Conservation (phyloP, 257 asterid species). For the Solanum chilense region DNA sequence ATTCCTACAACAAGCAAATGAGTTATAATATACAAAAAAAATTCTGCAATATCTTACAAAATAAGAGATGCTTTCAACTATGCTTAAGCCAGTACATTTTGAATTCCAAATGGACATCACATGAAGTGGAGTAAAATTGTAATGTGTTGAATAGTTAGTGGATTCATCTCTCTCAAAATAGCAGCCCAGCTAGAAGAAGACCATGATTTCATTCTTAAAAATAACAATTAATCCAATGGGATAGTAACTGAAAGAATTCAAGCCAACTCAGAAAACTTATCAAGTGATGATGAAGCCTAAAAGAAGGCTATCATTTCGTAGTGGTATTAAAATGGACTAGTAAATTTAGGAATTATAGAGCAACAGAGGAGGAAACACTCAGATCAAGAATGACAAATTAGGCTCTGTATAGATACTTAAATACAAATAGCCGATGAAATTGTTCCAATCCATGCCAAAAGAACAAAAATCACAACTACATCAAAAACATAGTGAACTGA, state of each 20-base stretch:
- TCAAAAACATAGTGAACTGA: background rate
- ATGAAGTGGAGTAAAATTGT: background rate
- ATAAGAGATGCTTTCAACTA: background rate
- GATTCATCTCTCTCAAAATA: background rate
- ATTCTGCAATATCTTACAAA: background rate
- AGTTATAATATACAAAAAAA: background rate
- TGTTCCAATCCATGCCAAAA: background rate
- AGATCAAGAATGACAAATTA: background rate
- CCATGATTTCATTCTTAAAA: background rate
- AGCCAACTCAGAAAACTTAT: background rate
- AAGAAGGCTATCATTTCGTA: background rate
- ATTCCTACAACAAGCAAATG: background rate
- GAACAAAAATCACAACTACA: no score
- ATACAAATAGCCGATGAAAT: background rate
- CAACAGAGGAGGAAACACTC: background rate
- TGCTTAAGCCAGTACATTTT: background rate
- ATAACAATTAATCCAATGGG: background rate
- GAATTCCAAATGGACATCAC: background rate
- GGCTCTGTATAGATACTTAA: background rate
- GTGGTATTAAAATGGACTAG: background rate
- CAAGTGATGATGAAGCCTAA: background rate
- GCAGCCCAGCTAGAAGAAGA: background rate
- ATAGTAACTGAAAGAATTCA: background rate
- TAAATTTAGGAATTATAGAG: background rate
- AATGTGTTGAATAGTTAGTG: background rate